Percentiles rank a stretch among this genome's conserved stretches.
These are phyloP conservation scores for Monosporozyma aerobia DNA, from an alignment of 805 yeast genomes.

Conservation along the genomic window DNA sequence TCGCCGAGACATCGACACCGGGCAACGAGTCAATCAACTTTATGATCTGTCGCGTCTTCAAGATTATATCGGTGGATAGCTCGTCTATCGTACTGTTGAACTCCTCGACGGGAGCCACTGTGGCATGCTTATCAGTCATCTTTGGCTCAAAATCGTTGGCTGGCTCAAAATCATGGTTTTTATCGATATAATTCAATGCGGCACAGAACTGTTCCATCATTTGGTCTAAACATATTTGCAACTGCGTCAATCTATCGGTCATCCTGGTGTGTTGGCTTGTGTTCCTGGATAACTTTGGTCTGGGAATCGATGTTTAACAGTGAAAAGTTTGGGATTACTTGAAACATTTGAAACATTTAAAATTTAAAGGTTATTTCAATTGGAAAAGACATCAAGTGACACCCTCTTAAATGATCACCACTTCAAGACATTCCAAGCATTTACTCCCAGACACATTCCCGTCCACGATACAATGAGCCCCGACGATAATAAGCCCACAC, in stretches of 20 bases:
- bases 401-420: not conserved
- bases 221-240: constrained; percentile 77
- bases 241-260: constrained; percentile 85
- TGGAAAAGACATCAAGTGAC: not conserved
- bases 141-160: constrained; percentile 40
- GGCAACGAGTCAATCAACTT: constrained; percentile 83
- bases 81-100: constrained; percentile 52
- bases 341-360: not conserved
- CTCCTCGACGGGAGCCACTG: constrained; percentile 42
- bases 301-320: not conserved
- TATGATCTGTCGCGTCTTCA: constrained; percentile 79
- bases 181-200: constrained; percentile 69
- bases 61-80: constrained; percentile 71
- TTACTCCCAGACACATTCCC: no score
- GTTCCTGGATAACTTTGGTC: not conserved
- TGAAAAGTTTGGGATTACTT: not conserved
- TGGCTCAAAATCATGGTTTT: constrained; percentile 55
- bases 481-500: not conserved
- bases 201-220: constrained; percentile 73
- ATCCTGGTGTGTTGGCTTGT: constrained; percentile 24
- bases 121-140: constrained; percentile 51
- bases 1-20: constrained; percentile 79
- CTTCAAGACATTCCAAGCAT: not conserved
- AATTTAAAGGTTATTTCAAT: not conserved
- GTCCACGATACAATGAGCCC: not conserved